Base-by-base conservation (phyloP, 1,139 yeast genomes). In the Protomyces inouyei region DNA sequence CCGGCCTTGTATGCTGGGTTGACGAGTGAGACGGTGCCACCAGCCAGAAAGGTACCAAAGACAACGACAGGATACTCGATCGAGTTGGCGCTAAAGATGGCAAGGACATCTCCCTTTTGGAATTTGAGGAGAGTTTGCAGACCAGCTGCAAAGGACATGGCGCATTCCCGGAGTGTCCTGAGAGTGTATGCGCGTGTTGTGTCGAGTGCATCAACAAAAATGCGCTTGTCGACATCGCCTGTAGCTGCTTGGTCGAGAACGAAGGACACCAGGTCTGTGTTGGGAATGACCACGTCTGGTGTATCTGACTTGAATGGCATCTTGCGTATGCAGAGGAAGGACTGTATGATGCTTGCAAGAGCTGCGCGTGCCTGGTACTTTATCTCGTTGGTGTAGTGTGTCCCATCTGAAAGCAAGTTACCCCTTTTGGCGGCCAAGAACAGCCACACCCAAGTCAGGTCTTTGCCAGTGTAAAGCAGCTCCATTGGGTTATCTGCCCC, bases 1-100 rank as follows among this genome's bases (percentile, higher is more conserved):
- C 69, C 71, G 18, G 73, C 70, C 14, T 68, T 67, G 67, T 76
- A 77, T 60, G 73, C 73, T 3, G 67, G 55, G 65, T 75, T 76
- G 2, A 76, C 77, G 3, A 79, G 78, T 3, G 76, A 70, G n/a
- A 76, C 69, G 4, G 74, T 66, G 2, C 73, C 79, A 10, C 78
- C 79, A 6, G 72, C 69, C 35, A 72, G 66, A 32, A 76, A 68
- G 25, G 73, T 69, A 0, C 74, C 76, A 55, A 72, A 71, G 60
- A 76, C 78, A 16, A 75, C 61, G 2, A 71, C 65, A 1, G 76
- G 72, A 21, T 72, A 69, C 65, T 69, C 71, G 51, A 76, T 69
- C 64, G 68, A 64, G 67, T 76, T 76, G 21, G 70, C 67, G 21
- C 73, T 68, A 59, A 74, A 74, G 14, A 75, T 54, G 55, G 73